Evolutionary conservation across 768 basidiomycete species (phyloP).

Genomic region (Psilocybe cyanescens): DNA sequence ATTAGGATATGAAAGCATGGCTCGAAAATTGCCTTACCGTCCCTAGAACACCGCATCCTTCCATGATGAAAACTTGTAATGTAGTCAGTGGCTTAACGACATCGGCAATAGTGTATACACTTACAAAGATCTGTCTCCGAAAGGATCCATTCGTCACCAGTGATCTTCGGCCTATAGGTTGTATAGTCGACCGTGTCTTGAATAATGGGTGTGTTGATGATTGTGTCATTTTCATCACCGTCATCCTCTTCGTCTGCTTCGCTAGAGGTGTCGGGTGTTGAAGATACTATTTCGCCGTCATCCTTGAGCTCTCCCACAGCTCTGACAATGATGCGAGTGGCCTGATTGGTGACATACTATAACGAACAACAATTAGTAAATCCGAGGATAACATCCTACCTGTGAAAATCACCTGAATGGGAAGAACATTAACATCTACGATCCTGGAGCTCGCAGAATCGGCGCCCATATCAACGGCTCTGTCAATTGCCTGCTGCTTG

Average conservation of each 20-base stretch:
- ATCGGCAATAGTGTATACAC: not conserved
- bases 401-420: conserved; percentile 40
- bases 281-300: not conserved
- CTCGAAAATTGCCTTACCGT: conserved; percentile 28
- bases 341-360: conserved; percentile 54
- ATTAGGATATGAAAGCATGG: not conserved
- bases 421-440: conserved; percentile 59
- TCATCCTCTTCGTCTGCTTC: conserved; percentile 18
- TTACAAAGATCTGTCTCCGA: conserved; percentile 47
- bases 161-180: conserved; percentile 39
- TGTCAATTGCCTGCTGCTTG: conserved; percentile 44
- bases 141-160: conserved; percentile 45
- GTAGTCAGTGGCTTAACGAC: too few relatives aligned
- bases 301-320: conserved; percentile 56
- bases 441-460: conserved; percentile 45
- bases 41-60: conserved; percentile 66
- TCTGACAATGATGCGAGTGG: conserved; percentile 57
- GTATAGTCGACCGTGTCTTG: conserved; percentile 29
- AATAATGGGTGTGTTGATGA: conserved; percentile 20
- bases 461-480: conserved; percentile 50
- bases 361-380: too few relatives aligned
- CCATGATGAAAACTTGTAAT: conserved; percentile 55
- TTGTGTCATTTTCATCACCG: conserved; percentile 4
- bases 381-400: too few relatives aligned
- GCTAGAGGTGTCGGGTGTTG: not conserved